These are phyloP conservation scores for Globisporangium barbulae DNA, from an alignment of 352 stramenopile genomes.

Conservation along the genomic window DNA sequence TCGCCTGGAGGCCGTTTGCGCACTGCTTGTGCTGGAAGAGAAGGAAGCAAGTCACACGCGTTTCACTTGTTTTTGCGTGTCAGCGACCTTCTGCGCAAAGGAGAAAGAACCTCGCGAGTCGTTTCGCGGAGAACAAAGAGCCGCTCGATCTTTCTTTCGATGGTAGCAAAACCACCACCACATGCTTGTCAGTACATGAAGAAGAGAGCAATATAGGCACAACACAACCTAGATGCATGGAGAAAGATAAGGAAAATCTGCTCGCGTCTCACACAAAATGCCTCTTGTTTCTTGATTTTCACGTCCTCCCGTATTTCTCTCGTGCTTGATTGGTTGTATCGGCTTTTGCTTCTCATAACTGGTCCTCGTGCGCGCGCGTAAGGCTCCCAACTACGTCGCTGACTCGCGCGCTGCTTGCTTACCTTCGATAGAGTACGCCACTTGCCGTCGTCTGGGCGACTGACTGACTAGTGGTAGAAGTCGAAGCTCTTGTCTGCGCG, in stretches of 20 bases:
- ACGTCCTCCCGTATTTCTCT: background rate
- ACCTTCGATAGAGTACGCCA: background rate
- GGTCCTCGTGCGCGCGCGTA: background rate
- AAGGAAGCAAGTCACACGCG: background rate
- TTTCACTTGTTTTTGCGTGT: constrained; percentile 1
- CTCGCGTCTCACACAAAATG: background rate
- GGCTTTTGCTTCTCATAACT: background rate
- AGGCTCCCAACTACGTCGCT: background rate
- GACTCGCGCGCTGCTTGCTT: no score
- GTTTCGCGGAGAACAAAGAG: constrained; percentile 6
- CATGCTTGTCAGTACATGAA: background rate
- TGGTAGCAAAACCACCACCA: background rate
- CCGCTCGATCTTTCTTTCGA: background rate
- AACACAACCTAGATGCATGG: background rate
- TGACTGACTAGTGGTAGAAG: constrained; percentile 94
- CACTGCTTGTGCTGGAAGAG: background rate
- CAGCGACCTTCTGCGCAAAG: constrained; percentile 8
- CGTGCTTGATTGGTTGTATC: background rate
- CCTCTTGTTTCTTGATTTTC: background rate
- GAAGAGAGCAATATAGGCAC: background rate
- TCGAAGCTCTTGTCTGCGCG: constrained; percentile 98
- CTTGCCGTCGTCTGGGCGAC: background rate
- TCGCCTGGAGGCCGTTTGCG: background rate
- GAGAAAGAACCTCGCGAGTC: background rate
- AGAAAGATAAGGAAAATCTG: background rate